Base-by-base conservation (phyloP, 371 early-diverging fungal species). In the Entomophthora muscae region DNA sequence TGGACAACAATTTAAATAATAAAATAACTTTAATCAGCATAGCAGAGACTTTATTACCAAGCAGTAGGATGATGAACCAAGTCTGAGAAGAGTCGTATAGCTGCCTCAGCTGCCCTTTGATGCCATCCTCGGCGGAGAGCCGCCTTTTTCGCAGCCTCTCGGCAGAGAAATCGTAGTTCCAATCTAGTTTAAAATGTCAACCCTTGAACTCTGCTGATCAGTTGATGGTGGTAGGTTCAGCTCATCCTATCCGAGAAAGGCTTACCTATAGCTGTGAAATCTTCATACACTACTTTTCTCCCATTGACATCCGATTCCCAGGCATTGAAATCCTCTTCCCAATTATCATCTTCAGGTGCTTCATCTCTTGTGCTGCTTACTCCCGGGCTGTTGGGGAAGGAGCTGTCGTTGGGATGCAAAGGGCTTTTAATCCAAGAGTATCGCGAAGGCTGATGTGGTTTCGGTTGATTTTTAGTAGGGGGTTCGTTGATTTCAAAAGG, bases 151-250 rank as follows among this genome's bases (percentile, higher is more conserved):
- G 72, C 0, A 84, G 78, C n/a, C 88, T 79, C 70, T 95, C 95
- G 68, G 92, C 88, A 52, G 90, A 83, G 64, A 82, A 78, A 67
- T 94, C 95, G 66, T 93, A 91, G 51, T 91, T 88, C 91, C 92
- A 95, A 71, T 95, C 93, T 76, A 59, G 23, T n/a, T n/a, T n/a
- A n/a, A n/a, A n/a, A n/a, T n/a, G n/a, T n/a, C n/a, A n/a, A n/a
- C n/a, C n/a, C n/a, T n/a, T n/a, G n/a, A n/a, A n/a, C n/a, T n/a
- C n/a, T n/a, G n/a, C n/a, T 5, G n/a, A 56, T 24, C 22, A 27
- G 30, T 24, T 30, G 65, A 28, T 61, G 27, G 33, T 56, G 31
- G 42, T 22, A 24, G 53, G 5, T 13, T 24, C 53, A 22, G 32
- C 2, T 10, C 27, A 12, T 27, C 0, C 32, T n/a, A 21, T n/a